Conservation (phyloP, 768 basidiomycete genomes). For the Terana coerulea region DNA sequence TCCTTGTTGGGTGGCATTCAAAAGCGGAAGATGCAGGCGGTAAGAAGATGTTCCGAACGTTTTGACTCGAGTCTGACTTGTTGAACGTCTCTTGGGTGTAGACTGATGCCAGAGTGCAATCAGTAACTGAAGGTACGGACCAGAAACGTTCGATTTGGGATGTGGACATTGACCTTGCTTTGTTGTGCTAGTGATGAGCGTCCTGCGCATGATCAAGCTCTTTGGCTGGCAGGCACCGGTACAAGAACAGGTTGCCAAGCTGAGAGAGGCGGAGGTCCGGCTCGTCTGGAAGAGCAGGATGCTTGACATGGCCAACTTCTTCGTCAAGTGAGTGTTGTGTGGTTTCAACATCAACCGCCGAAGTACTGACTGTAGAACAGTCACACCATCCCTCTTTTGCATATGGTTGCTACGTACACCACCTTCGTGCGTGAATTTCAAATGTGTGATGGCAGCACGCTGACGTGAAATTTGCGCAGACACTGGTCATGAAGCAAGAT, state of each 20-base stretch:
- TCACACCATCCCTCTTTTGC: constrained; percentile 5
- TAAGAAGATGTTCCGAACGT: constrained; percentile 20
- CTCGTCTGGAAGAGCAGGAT: not conserved
- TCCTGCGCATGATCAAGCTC: too few species aligned
- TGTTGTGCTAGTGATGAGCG: not conserved
- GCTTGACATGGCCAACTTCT: not conserved
- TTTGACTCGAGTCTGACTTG: too few species aligned
- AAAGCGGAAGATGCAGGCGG: constrained; percentile 36
- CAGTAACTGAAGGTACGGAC: constrained; percentile 4
- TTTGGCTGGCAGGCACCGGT: constrained; percentile 7
- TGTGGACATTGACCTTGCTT: not conserved
- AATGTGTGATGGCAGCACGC: not conserved
- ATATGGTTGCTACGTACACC: constrained; percentile 11
- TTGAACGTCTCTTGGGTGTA: constrained; percentile 16
- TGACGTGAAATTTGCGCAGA: not conserved
- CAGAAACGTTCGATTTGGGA: not conserved
- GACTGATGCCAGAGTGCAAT: constrained; percentile 42
- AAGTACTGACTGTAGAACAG: not conserved
- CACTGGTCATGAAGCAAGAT: constrained; percentile 5
- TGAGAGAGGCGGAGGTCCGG: not conserved
- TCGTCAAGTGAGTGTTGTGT: not conserved
- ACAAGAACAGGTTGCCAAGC: not conserved
- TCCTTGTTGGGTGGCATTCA: constrained; percentile 33
- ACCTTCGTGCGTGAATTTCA: constrained; percentile 1
- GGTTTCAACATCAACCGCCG: not conserved